Percentiles rank a stretch among this genome's conserved stretches.
Conservation (phyloP, 805 yeast genomes). For the Candida oleophila region DNA sequence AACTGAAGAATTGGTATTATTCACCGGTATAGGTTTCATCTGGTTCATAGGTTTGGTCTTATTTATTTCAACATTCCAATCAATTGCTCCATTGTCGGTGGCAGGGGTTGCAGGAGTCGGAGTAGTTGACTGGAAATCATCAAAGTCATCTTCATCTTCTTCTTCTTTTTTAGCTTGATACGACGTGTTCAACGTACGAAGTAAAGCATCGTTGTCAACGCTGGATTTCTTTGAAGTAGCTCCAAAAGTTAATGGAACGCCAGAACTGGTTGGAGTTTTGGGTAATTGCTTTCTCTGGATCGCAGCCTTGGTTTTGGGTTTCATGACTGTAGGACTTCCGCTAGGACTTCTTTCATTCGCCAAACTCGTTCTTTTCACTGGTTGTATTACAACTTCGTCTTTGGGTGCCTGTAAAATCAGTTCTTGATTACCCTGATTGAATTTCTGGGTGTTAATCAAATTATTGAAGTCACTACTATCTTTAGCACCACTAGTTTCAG, state of each 20-base stretch:
- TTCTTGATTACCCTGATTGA: constrained; percentile 22
- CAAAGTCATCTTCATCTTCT: constrained; percentile 25
- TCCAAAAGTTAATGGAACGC: constrained; percentile 19
- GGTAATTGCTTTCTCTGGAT: constrained; percentile 2
- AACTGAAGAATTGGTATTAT: constrained; percentile 2
- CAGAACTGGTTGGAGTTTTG: constrained; percentile 3
- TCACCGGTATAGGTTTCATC: constrained; percentile 3
- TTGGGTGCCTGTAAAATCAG: constrained; percentile 21
- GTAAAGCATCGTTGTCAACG: constrained; percentile 15
- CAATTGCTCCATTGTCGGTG: constrained; percentile 5
- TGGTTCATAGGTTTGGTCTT: constrained; percentile 4
- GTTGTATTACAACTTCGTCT: constrained; percentile 20
- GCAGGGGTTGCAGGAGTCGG: constrained; percentile 9
- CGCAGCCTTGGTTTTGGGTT: background rate
- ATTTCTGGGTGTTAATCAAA: constrained; percentile 28
- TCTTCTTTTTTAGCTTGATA: constrained; percentile 8
- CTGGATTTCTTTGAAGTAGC: constrained; percentile 16
- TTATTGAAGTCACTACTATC: constrained; percentile 21
- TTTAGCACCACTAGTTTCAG: background rate
- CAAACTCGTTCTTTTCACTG: constrained; percentile 9
- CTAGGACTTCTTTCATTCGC: constrained; percentile 3
- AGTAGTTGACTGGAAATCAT: constrained; percentile 21
- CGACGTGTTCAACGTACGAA: constrained; percentile 25
- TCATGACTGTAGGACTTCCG: constrained; percentile 1
- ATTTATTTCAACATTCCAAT: constrained; percentile 15